Percentiles rank a stretch among this genome's conserved stretches.
phyloP scores from a whole-genome alignment of 148 eudicot species.

The Dianthus caryophyllus region DNA sequence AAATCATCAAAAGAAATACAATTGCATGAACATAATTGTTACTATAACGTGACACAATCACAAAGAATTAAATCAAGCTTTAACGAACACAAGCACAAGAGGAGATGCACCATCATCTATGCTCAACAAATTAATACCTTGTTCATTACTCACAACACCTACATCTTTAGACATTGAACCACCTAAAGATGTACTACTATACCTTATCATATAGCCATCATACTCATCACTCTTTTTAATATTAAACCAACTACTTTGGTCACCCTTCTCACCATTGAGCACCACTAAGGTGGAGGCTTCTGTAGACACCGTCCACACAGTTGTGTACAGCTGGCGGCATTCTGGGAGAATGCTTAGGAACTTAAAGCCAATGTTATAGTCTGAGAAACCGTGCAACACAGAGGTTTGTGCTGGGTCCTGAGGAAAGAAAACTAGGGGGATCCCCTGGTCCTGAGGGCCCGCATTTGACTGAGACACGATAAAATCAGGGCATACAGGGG shows the following conservation, averaged over 20 bases:
- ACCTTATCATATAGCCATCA: constrained; percentile 1
- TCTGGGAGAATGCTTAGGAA: constrained; percentile 8
- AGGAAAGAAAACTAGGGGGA: constrained; percentile 7
- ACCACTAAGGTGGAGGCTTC: not conserved
- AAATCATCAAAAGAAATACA: not conserved
- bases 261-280: constrained; percentile 8
- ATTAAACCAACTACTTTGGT: constrained; percentile 1
- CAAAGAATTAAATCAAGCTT: not conserved
- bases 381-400: not conserved
- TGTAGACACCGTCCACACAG: constrained; percentile 7
- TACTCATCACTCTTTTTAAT: not conserved
- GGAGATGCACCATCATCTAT: not conserved
- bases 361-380: constrained; percentile 6
- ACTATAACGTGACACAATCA: not conserved
- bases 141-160: constrained; percentile 5
- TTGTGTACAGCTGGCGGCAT: constrained; percentile 1
- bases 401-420: not conserved
- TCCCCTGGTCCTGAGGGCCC: not conserved
- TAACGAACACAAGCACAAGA: not conserved
- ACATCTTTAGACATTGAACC: constrained; percentile 7
- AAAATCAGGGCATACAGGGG: not conserved
- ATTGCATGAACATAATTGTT: not conserved
- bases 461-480: not conserved
- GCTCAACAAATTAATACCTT: constrained; percentile 1
- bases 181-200: constrained; percentile 10